Base-by-base conservation (phyloP, 1,139 yeast species). In the Chernovozyma sophiae-reginae region DNA sequence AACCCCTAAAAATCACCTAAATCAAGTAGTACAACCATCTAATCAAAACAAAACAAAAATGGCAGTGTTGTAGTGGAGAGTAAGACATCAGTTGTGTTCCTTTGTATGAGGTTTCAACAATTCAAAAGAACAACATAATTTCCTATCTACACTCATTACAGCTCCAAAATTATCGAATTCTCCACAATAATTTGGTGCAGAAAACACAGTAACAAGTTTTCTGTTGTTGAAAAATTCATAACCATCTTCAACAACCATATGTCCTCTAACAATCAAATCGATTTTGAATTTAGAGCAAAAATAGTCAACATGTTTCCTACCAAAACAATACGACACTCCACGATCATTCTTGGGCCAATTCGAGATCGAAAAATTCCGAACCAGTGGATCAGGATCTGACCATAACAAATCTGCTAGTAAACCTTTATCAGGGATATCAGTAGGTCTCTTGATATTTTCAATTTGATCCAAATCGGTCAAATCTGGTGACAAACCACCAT, bases 171-270 rank as follows among this genome's bases (percentile, higher is more conserved):
- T 86, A 51, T 85, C 82, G 53, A 86, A 86, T 56, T 86, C 95
- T 11, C 96, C 95, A 65, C 96, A 86, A 55, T 86, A 86, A 55
- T 86, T 86, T 4, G 96, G 96, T 2, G 96, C 96, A 47, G 85
- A 78, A 51, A 86, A 86, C 2, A 86, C 79, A 0, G 96, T 86
- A 3, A 86, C 95, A 45, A 86, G 69, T 53, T 79, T 81, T 47
- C 89, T 72, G 52, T 76, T 79, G 42, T 83, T 81, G 59, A 85
- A 86, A 53, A 86, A 86, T 56, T 86, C 96, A 55, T 86, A 86
- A 3, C 96, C 96, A 56, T 86, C 95, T 60, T 86, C 95, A 32
- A 86, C 96, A 34, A 86, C 96, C 95, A 86, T 86, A 58, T 86
- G 96, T 13, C 95, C 95, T 49, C 96, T 68, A 24, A 84, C 89